Percentiles rank a stretch among this genome's conserved stretches.
Conservation (phyloP, 2,329 filamentous ascomycete genomes). For the Microdochium nivale region DNA sequence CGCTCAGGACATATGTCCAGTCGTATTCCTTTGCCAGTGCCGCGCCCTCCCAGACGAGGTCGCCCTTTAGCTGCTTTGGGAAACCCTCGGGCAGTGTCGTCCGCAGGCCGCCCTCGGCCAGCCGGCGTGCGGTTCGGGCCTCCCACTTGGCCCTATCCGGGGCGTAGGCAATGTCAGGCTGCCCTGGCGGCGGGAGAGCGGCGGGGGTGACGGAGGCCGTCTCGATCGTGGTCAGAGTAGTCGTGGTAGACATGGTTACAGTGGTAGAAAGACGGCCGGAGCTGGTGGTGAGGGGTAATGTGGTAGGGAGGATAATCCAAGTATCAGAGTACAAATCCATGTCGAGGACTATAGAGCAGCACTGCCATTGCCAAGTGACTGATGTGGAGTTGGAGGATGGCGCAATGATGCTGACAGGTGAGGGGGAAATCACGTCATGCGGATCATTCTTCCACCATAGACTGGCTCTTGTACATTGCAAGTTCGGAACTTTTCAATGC, state of each 20-base stretch:
- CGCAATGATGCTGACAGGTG: not conserved
- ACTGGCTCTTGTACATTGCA: too few species aligned
- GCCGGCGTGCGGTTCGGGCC: conserved; percentile 35
- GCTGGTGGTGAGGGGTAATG: not conserved
- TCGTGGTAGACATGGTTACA: conserved; percentile 12
- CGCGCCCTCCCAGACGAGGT: conserved; percentile 49
- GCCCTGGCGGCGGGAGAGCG: conserved; percentile 26
- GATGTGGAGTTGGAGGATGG: not conserved
- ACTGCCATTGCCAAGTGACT: too few species aligned
- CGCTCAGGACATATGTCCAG: conserved; percentile 42
- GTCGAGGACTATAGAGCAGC: too few species aligned
- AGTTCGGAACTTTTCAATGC: too few species aligned
- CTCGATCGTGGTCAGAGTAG: conserved; percentile 10
- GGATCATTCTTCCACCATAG: not conserved
- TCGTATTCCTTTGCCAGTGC: conserved; percentile 36
- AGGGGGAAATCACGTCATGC: not conserved
- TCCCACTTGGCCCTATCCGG: conserved; percentile 46
- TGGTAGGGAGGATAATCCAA: not conserved
- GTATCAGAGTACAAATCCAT: too few species aligned
- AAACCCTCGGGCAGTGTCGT: conserved; percentile 39
- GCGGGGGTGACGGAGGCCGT: conserved; percentile 11
- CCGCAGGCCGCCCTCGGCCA: conserved; percentile 28
- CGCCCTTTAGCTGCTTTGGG: conserved; percentile 34
- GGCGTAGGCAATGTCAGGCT: conserved; percentile 51
- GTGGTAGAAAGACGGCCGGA: not conserved